A percentile compares a stretch with the other conserved stretches of the same genome.
phyloP scores from a whole-genome alignment of 495 filamentous ascomycete species.

The Pyrenopolyporus hunteri region DNA sequence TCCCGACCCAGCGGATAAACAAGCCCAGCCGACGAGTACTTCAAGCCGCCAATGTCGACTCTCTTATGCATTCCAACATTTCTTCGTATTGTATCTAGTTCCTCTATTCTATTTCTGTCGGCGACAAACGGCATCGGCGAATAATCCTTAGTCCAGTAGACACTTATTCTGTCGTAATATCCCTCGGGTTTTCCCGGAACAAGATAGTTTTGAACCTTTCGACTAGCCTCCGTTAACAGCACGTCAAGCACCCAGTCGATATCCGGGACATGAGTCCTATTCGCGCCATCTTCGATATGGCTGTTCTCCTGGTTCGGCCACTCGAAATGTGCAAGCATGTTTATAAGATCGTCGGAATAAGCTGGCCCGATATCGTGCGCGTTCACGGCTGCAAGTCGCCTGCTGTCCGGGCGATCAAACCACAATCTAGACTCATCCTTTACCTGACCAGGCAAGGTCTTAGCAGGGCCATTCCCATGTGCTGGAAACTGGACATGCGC shows the following conservation, averaged over 20 bases:
- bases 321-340: not conserved
- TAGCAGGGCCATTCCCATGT: not conserved
- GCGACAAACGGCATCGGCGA: no score
- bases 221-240: not conserved
- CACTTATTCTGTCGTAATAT: not conserved
- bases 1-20: no score
- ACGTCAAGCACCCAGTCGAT: not conserved
- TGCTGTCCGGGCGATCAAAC: constrained; percentile 11
- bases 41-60: no score
- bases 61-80: no score
- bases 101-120: no score
- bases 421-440: not conserved
- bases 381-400: not conserved
- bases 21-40: no score
- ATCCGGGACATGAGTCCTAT: not conserved
- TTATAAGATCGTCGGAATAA: not conserved
- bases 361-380: not conserved
- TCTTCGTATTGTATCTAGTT: no score
- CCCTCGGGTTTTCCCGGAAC: not conserved
- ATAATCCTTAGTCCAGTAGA: no score
- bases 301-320: not conserved
- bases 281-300: not conserved
- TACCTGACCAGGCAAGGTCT: no score
- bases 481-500: constrained; percentile 1
- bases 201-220: not conserved